Percentiles rank a stretch among this genome's conserved stretches.
Evolutionary conservation across 805 yeast genomes (phyloP).

Genomic region (Monosporozyma unispora): DNA sequence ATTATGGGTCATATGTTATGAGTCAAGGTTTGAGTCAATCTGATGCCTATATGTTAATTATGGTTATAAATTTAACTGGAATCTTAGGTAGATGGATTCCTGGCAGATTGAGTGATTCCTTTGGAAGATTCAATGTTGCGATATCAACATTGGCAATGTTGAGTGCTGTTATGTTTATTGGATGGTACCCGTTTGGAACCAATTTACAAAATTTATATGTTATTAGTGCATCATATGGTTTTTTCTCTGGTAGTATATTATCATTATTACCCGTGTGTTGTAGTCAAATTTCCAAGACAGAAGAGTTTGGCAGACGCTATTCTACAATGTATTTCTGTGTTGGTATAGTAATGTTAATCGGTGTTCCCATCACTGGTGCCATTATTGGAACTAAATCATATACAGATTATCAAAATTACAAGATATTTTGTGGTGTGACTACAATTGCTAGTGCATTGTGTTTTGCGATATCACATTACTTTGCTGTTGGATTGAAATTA

Average conservation of each 20-base stretch:
- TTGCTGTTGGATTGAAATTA: conserved; percentile 37
- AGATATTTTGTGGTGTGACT: conserved; percentile 32
- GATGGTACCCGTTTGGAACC: conserved; percentile 33
- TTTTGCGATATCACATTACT: conserved; percentile 38
- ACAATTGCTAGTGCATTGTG: conserved; percentile 32
- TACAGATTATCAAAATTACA: conserved; percentile 31
- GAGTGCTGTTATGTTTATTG: conserved; percentile 27
- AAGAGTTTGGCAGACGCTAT: conserved; percentile 46
- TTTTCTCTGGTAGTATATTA: conserved; percentile 45
- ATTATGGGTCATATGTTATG: conserved; percentile 42
- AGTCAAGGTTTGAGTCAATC: conserved; percentile 35
- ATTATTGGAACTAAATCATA: conserved; percentile 34
- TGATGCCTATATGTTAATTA: conserved; percentile 37
- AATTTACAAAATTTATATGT: conserved; percentile 31
- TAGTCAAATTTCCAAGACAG: conserved; percentile 46
- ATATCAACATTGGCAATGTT: conserved; percentile 27
- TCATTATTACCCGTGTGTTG: conserved; percentile 50
- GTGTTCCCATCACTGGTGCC: conserved; percentile 44
- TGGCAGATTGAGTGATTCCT: conserved; percentile 35
- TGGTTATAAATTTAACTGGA: conserved; percentile 35
- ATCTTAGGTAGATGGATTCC: conserved; percentile 38
- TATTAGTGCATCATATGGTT: conserved; percentile 43
- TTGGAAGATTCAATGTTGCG: conserved; percentile 50
- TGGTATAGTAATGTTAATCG: conserved; percentile 40
- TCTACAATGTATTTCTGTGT: conserved; percentile 53